These are phyloP conservation scores for Chaetomium tenue DNA, from an alignment of 495 filamentous ascomycete species.

Conservation along the genomic window DNA sequence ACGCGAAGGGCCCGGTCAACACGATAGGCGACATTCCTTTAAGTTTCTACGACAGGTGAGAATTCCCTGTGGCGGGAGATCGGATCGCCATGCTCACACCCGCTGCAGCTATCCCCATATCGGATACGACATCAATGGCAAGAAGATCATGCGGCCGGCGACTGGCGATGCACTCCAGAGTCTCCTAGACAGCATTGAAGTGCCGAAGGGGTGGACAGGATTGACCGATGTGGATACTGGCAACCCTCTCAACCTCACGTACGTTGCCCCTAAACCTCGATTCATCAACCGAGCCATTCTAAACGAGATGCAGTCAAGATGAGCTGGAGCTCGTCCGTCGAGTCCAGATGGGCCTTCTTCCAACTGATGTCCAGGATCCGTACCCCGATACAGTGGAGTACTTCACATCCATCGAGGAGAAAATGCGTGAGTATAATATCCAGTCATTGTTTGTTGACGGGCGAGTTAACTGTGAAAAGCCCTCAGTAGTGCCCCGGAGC, in stretches of 20 bases:
- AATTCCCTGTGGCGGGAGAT: too few species aligned
- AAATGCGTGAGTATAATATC: constrained; percentile 59
- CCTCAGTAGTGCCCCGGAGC: constrained; percentile 88
- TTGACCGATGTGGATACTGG: constrained; percentile 90
- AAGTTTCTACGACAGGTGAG: constrained; percentile 84
- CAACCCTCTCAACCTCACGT: constrained; percentile 73
- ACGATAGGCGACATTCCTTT: constrained; percentile 95
- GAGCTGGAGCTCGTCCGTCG: constrained; percentile 86
- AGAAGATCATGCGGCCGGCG: constrained; percentile 92
- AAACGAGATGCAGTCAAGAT: constrained; percentile 55
- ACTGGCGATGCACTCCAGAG: constrained; percentile 93
- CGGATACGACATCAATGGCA: constrained; percentile 98
- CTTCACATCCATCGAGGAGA: constrained; percentile 84
- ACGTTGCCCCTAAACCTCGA: background rate
- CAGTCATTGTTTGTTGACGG: background rate
- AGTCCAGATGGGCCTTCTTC: constrained; percentile 86
- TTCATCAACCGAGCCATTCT: background rate
- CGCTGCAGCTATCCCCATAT: constrained; percentile 71
- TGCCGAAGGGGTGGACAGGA: constrained; percentile 98
- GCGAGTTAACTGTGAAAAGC: constrained; percentile 38
- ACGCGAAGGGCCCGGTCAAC: constrained; percentile 73
- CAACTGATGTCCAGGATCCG: constrained; percentile 83
- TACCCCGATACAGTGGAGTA: constrained; percentile 92
- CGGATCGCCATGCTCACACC: background rate
- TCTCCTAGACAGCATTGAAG: constrained; percentile 89